Conservation (phyloP, 2,329 filamentous ascomycete genomes). For the Botrytis aclada region DNA sequence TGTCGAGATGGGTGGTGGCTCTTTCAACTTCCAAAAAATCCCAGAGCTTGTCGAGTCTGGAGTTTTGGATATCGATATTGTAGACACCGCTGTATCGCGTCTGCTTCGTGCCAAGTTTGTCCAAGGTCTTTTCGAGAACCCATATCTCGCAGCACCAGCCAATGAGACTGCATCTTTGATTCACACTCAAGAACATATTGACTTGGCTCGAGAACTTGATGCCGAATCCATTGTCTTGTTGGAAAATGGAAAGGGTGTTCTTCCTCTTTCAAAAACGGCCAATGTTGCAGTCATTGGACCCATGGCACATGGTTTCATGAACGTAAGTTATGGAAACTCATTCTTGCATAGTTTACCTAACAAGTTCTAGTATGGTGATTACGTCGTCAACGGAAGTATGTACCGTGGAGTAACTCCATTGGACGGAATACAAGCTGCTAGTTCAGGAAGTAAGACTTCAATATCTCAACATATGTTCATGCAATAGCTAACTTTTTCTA, state of each 20-base stretch:
- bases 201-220: constrained; percentile 70
- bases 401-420: constrained; percentile 66
- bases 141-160: constrained; percentile 57
- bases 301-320: constrained; percentile 70
- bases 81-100: constrained; percentile 65
- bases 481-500: constrained; percentile 7
- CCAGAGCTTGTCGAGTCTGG: constrained; percentile 61
- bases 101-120: constrained; percentile 66
- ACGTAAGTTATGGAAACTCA: constrained; percentile 46
- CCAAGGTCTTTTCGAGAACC: constrained; percentile 68
- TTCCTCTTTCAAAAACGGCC: constrained; percentile 65
- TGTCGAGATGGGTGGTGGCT: constrained; percentile 74
- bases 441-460: constrained; percentile 46
- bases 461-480: not conserved
- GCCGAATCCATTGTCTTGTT: constrained; percentile 77
- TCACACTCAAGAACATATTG: constrained; percentile 65
- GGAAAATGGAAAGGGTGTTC: constrained; percentile 66
- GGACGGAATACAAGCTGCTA: constrained; percentile 62
- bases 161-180: constrained; percentile 56
- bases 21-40: constrained; percentile 66
- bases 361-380: constrained; percentile 63
- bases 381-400: constrained; percentile 60
- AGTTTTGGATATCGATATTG: constrained; percentile 54
- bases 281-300: constrained; percentile 71
- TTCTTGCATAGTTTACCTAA: constrained; percentile 13